Percentiles rank a stretch among this genome's conserved stretches.
Evolutionary conservation across 2,329 filamentous ascomycete genomes (phyloP).

Genomic region (Talaromyces funiculosus): DNA sequence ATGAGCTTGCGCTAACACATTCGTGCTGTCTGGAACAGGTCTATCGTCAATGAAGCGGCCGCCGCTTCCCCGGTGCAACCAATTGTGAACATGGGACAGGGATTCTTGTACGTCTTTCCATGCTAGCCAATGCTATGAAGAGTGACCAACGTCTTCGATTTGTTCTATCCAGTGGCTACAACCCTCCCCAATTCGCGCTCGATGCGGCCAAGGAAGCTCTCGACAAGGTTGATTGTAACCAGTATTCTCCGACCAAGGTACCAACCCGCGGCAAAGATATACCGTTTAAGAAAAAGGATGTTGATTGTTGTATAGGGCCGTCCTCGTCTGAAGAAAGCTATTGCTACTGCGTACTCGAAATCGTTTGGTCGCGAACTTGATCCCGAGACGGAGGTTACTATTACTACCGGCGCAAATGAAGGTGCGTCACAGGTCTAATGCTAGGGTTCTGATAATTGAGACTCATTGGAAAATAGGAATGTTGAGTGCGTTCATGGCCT

Average conservation of each 20-base stretch:
- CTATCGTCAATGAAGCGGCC: constrained; percentile 63
- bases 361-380: constrained; percentile 77
- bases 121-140: neutral
- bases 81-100: constrained; percentile 65
- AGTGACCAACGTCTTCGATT: neutral
- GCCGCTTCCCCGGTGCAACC: constrained; percentile 59
- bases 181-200: constrained; percentile 84
- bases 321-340: constrained; percentile 83
- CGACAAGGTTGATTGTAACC: constrained; percentile 91
- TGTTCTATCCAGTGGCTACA: constrained; percentile 60
- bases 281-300: no score
- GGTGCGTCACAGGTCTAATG: constrained; percentile 23
- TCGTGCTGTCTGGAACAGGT: constrained; percentile 38
- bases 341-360: constrained; percentile 86
- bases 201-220: constrained; percentile 87
- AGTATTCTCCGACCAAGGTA: constrained; percentile 90
- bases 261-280: no score
- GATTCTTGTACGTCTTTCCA: constrained; percentile 45
- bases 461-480: no score
- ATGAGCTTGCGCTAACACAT: constrained; percentile 1
- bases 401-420: constrained; percentile 66
- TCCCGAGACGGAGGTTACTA: constrained; percentile 86
- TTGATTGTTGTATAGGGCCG: constrained; percentile 52
- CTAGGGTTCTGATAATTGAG: neutral
- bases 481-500: constrained; percentile 96